These are phyloP conservation scores for Hirsutella rhossiliensis DNA, from an alignment of 2,329 filamentous ascomycete genomes.

Conservation along the genomic window DNA sequence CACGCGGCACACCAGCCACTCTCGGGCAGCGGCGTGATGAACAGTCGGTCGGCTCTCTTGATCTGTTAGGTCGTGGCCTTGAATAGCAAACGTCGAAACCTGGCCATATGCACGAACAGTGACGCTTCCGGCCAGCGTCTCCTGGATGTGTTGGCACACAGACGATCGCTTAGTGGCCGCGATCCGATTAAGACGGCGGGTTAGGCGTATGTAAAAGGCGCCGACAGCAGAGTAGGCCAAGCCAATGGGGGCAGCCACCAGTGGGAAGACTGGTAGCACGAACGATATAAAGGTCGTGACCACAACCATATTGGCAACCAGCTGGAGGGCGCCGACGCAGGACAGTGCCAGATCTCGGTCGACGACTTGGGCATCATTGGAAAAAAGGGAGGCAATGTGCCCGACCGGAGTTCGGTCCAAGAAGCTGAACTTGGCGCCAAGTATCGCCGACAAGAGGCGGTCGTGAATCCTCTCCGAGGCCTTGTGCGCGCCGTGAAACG, in stretches of 20 bases:
- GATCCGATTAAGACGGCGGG: background rate
- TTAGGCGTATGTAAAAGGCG: background rate
- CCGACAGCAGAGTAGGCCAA: background rate
- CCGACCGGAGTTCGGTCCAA: slow-evolving; percentile 2
- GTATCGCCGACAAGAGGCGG: slow-evolving; percentile 1
- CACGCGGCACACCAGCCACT: background rate
- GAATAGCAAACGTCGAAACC: background rate
- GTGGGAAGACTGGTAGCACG: background rate
- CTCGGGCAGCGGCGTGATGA: background rate
- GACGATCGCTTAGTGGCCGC: background rate
- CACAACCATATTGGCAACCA: background rate
- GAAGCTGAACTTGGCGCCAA: slow-evolving; percentile 4
- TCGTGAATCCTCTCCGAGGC: slow-evolving; percentile 1
- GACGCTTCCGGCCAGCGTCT: background rate
- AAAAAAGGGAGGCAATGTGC: slow-evolving; percentile 2
- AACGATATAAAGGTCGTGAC: background rate
- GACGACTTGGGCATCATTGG: slow-evolving; percentile 1
- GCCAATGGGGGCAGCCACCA: background rate
- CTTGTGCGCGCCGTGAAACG: background rate
- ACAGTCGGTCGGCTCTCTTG: background rate
- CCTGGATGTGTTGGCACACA: background rate
- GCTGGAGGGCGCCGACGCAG: background rate
- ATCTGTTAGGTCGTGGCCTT: background rate
- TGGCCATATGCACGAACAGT: slow-evolving; percentile 1
- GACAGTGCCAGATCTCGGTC: background rate